phyloP scores from a whole-genome alignment of 164 flowering plant genomes.

The Tetracentron sinense region DNA sequence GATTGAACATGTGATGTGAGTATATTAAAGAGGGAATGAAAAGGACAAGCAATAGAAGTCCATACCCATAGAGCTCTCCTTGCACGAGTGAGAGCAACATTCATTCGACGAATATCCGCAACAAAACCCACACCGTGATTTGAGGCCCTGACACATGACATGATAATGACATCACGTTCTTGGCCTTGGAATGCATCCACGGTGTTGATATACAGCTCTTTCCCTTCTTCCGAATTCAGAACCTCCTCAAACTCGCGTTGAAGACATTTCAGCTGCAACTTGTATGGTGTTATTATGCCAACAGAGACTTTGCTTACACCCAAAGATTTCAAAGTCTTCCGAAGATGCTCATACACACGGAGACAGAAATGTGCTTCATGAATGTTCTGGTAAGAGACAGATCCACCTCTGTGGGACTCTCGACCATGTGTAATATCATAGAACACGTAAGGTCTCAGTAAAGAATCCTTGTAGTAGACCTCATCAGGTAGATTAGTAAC shows the following conservation, averaged over 20 bases:
- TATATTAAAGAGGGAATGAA: not conserved
- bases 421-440: constrained; percentile 66
- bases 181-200: too few relatives aligned
- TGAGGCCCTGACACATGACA: constrained; percentile 84
- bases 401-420: too few relatives aligned
- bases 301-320: constrained; percentile 55
- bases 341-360: too few relatives aligned
- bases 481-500: constrained; percentile 57
- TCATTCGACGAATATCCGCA: too few relatives aligned
- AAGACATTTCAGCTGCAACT: constrained; percentile 69
- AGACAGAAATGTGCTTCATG: constrained; percentile 67
- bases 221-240: constrained; percentile 63
- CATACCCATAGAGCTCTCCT: constrained; percentile 63
- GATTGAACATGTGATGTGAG: constrained; percentile 16
- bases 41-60: constrained; percentile 54
- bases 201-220: too few relatives aligned
- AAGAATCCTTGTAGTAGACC: constrained; percentile 48
- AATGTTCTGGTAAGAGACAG: too few relatives aligned
- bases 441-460: constrained; percentile 59
- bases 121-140: too few relatives aligned
- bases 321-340: constrained; percentile 44
- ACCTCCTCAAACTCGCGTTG: constrained; percentile 61
- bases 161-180: constrained; percentile 75
- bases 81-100: too few relatives aligned
- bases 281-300: constrained; percentile 78